Conservation (phyloP, 2,329 filamentous ascomycete species). For the Aspergillus hiratsukae region DNA sequence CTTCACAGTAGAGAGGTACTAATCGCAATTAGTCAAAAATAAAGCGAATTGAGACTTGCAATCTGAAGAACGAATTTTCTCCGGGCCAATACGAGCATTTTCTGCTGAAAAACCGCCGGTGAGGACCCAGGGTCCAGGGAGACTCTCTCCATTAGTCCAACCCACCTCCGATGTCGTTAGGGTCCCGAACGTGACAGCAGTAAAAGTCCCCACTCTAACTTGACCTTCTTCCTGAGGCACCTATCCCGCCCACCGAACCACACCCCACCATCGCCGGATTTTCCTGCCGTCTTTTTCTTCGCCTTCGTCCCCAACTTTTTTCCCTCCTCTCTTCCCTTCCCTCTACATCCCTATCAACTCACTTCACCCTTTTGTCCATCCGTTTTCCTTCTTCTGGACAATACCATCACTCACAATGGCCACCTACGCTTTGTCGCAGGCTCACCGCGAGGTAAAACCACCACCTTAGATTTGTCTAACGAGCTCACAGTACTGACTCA, state of each 20-base stretch:
- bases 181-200: neutral
- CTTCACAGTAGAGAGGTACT: neutral
- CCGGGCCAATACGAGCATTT: too few species aligned
- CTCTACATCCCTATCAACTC: constrained; percentile 9
- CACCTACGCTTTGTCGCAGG: constrained; percentile 60
- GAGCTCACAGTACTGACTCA: constrained; percentile 29
- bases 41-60: neutral
- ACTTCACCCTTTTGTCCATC: constrained; percentile 1
- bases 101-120: neutral
- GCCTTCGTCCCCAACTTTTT: constrained; percentile 5
- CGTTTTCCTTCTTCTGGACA: constrained; percentile 8
- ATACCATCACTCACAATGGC: constrained; percentile 33
- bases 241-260: neutral
- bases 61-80: neutral
- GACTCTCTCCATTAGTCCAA: too few species aligned
- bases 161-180: neutral
- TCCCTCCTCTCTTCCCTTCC: constrained; percentile 10
- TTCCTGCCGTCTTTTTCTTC: constrained; percentile 2
- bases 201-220: neutral
- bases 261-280: constrained; percentile 1
- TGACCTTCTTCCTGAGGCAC: neutral
- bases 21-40: neutral
- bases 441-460: constrained; percentile 58
- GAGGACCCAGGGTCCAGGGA: neutral
- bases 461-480: constrained; percentile 4